Evolutionary conservation across 345 rosid genomes (phyloP).

Genomic region (Citrus medica): DNA sequence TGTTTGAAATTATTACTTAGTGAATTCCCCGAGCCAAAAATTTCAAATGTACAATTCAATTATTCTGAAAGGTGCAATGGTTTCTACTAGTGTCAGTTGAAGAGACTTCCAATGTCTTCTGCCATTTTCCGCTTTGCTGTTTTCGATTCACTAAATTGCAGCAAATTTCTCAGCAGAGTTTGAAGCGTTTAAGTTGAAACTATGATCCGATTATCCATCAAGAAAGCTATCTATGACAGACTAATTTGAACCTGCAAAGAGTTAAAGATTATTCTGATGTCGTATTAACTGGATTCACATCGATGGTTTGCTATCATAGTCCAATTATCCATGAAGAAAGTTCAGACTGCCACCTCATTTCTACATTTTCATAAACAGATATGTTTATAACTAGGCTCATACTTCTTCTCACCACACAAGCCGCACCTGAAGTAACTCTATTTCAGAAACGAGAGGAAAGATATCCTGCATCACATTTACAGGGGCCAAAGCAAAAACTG

Average conservation of each 20-base stretch:
- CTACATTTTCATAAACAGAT: not conserved
- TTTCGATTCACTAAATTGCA: too few relatives aligned
- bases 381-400: not conserved
- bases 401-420: not conserved
- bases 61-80: not conserved
- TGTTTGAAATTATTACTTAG: not conserved
- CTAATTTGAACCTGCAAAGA: too few relatives aligned
- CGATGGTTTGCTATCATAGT: not conserved
- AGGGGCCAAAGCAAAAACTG: not conserved
- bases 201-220: too few relatives aligned
- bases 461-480: not conserved
- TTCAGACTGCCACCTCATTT: not conserved
- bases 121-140: too few relatives aligned
- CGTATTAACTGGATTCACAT: not conserved
- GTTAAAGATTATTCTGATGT: too few relatives aligned
- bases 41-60: not conserved
- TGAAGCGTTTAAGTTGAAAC: too few relatives aligned
- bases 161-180: too few relatives aligned
- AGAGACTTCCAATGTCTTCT: not conserved
- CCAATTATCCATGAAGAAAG: not conserved
- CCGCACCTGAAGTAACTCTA: not conserved
- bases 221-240: too few relatives aligned
- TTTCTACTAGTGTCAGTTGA: not conserved
- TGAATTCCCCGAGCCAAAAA: not conserved
- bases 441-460: not conserved